Base-by-base conservation (phyloP, 495 filamentous ascomycete species). In the Astrothelium subdiscretum region DNA sequence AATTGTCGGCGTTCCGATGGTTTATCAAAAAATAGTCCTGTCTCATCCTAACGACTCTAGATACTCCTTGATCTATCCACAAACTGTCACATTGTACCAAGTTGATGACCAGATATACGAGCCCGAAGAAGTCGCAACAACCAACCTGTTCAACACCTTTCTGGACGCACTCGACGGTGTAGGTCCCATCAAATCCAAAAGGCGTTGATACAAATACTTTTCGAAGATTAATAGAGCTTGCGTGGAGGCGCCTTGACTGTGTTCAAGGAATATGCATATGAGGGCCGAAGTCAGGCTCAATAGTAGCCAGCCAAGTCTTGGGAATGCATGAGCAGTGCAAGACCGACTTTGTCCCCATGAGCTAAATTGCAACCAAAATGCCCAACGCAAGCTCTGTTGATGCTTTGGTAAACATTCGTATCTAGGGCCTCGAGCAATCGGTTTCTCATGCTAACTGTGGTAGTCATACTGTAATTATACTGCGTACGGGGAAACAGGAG, bases 21-120 rank as follows among this genome's bases (percentile, higher is more conserved):
- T 6, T 15, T 38, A 38, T 38, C 35, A 38, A 38, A 38, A 6
- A 6, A 38, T n/a, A 22, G 5, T 48, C 43, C 12, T 48, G n/a
- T n/a, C 5, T 15, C n/a, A 18, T 48, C 13, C 43, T 48, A 22
- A 48, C n/a, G 5, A 15, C 43, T 5, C n/a, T 5, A 48, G 43
- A 22, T 62, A 58, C 32, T 66, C 64, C 11, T 58, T 68, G 11
- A 57, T 66, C 26, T 68, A 68, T 44, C 66, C 66, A 11, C 66
- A 68, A 57, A 43, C 32, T 2, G 58, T 68, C 13, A 65, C 52
- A 4, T 10, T 66, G 18, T 68, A 68, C 52, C 66, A 68, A 29
- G 51, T 60, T 10, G 66, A 67, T 44, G 66, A 67, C 60, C 10
- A 5, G 6, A 18, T 22, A 11, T 57, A 67, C 57, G 54, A 61